A percentile compares a stretch with the other conserved stretches of the same genome.
Conservation (phyloP, 2,329 filamentous ascomycete species). For the Harringtonia lauricola region DNA sequence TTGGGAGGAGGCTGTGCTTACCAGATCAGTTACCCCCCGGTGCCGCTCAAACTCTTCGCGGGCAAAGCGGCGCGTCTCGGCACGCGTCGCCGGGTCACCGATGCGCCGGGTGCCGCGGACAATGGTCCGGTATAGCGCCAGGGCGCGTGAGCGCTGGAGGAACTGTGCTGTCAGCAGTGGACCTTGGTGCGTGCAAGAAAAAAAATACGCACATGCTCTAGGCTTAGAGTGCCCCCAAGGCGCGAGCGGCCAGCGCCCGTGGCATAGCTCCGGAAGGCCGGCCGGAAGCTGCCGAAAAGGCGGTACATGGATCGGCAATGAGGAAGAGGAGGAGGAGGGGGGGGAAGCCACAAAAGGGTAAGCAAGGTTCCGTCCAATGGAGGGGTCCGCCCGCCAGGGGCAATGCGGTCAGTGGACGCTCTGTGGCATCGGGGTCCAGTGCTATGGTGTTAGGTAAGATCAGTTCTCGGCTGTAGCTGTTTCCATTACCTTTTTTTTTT, state of each 20-base stretch:
- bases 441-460: too few species aligned
- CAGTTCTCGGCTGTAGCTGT: too few species aligned
- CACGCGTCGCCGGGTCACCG: constrained; percentile 34
- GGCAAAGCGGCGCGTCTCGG: constrained; percentile 45
- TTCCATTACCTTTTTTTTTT: too few species aligned
- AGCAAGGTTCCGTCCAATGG: too few species aligned
- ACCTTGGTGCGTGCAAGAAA: background rate
- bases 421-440: too few species aligned
- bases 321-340: too few species aligned
- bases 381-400: too few species aligned
- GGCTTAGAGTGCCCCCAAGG: constrained; percentile 32
- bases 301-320: background rate
- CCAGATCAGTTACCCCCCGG: constrained; percentile 42
- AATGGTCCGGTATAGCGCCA: constrained; percentile 48
- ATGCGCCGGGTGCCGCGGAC: constrained; percentile 44
- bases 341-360: too few species aligned
- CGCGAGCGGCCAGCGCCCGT: constrained; percentile 22
- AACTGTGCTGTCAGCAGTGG: constrained; percentile 31
- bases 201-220: constrained; percentile 43
- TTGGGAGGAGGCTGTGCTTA: too few species aligned
- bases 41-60: constrained; percentile 52
- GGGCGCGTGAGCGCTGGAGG: constrained; percentile 41
- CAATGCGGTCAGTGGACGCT: too few species aligned
- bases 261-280: constrained; percentile 19
- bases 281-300: background rate